Evolutionary conservation across 2,329 filamentous ascomycete genomes (phyloP), one percentile per base, ranked within the genome.

Genomic region (Colletotrichum brevisporum): DNA sequence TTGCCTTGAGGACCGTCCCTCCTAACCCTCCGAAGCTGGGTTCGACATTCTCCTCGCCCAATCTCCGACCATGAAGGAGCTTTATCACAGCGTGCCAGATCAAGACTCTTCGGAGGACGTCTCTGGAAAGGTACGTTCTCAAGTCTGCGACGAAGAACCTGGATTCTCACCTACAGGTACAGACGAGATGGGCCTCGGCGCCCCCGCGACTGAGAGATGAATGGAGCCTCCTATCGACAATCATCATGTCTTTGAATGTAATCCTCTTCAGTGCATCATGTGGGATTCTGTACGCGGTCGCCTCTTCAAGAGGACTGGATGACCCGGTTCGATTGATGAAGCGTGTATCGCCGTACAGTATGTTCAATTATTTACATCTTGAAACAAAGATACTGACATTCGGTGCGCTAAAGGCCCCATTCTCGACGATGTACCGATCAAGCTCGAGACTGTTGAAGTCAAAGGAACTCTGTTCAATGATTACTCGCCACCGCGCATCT

Each of bases 401-500:
- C 2, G 9, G 9, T 24, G 10, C 48, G 13, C 5, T 6, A 2
- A 0, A 69, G 67, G 67, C 10, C 67, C 67, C 2, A 57, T 69
- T 31, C 55, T 69, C 3, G 63, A 69, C 13, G 51, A 60, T 1
- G 0, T 69, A 4, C 67, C 63, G 6, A 62, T 69, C 18, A 55
- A 16, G n/a, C 26, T 69, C 3, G 67, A 69, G 26, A 67, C 63
- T 1, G 27, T 69, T 1, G 41, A 60, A 31, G 67, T 69, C 10
- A 69, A 62, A 55, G 67, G 67, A 9, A 67, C 67, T 3, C 43
- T 69, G 5, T 69, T 69, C 63, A 69, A 69, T 24, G 67, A 69
- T n/a, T 69, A 74, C 73, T 78, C 78, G 75, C 78, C 78, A 73
- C 73, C 77, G 52, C 76, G 48, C 3, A 69, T 74, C 6, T 74